Conservation (phyloP, 257 asterid species). For the Solanum etuberosum region DNA sequence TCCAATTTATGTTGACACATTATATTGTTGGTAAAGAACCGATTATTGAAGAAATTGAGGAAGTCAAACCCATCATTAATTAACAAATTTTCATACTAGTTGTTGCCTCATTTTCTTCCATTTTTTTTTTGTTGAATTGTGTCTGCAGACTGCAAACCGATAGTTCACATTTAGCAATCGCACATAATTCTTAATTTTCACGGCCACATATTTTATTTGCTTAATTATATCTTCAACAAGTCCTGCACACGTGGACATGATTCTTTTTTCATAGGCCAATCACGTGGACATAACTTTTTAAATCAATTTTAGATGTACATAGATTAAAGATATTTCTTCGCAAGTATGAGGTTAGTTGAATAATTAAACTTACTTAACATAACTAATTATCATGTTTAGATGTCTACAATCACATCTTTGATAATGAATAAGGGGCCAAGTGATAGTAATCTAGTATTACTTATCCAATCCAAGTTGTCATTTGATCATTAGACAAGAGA, state of each 20-base stretch:
- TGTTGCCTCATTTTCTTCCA: constrained; percentile 1
- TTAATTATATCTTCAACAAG: neutral
- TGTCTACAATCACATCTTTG: neutral
- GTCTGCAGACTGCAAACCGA: neutral
- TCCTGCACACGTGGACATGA: neutral
- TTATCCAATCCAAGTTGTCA: neutral
- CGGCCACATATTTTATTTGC: neutral
- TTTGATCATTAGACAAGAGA: neutral
- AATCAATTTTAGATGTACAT: neutral
- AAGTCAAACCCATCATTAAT: neutral
- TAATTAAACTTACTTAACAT: neutral
- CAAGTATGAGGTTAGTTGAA: neutral
- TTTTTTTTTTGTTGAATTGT: neutral
- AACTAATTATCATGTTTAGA: neutral
- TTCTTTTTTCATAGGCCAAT: neutral
- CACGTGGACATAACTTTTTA: neutral
- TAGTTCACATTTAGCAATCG: neutral
- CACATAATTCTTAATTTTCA: neutral
- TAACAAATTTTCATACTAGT: constrained; percentile 30
- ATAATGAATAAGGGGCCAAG: neutral
- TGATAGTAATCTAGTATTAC: neutral
- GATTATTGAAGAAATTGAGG: neutral
- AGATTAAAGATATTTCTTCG: neutral
- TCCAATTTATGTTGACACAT: constrained; percentile 17
- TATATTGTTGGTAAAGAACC: neutral